Conservation (phyloP, 495 filamentous ascomycete genomes). For the Aspergillus panamensis region DNA sequence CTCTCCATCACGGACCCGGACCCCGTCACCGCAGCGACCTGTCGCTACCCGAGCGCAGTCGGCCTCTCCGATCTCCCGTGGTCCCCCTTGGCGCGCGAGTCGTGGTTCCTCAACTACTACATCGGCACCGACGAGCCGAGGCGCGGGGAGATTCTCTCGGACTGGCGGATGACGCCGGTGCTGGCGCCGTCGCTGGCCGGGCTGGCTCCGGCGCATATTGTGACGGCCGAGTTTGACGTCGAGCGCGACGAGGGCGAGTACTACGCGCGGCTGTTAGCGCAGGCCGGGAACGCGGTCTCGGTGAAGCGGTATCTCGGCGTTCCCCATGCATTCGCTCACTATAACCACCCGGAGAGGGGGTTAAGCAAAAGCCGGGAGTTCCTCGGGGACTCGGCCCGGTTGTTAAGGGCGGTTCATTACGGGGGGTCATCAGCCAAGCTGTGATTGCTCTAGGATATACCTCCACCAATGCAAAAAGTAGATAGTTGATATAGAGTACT, state of each 20-base stretch:
- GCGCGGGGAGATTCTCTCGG: constrained; percentile 17
- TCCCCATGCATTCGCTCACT: constrained; percentile 31
- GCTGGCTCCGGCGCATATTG: constrained; percentile 25
- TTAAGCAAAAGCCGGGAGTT: constrained; percentile 11
- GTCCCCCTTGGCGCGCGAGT: constrained; percentile 25
- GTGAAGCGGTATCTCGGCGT: constrained; percentile 26
- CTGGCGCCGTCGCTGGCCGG: constrained; percentile 19
- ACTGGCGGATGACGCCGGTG: constrained; percentile 28
- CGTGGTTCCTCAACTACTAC: constrained; percentile 29
- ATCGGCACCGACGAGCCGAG: constrained; percentile 21
- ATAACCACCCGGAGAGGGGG: constrained; percentile 21
- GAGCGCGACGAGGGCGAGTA: constrained; percentile 29
- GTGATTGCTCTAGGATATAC: no score
- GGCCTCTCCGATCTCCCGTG: constrained; percentile 23
- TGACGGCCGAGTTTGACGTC: constrained; percentile 29
- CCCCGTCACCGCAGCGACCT: constrained; percentile 14
- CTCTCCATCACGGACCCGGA: constrained; percentile 1
- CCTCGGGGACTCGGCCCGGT: background rate
- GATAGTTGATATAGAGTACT: no score
- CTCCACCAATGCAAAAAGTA: no score
- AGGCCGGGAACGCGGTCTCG: constrained; percentile 25
- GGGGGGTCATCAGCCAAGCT: no score
- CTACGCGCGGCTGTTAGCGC: constrained; percentile 21
- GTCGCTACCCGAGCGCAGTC: constrained; percentile 24
- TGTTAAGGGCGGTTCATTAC: no score